Evolutionary conservation across 305 asterid species (phyloP).

Genomic region (Fraxinus sp.): DNA sequence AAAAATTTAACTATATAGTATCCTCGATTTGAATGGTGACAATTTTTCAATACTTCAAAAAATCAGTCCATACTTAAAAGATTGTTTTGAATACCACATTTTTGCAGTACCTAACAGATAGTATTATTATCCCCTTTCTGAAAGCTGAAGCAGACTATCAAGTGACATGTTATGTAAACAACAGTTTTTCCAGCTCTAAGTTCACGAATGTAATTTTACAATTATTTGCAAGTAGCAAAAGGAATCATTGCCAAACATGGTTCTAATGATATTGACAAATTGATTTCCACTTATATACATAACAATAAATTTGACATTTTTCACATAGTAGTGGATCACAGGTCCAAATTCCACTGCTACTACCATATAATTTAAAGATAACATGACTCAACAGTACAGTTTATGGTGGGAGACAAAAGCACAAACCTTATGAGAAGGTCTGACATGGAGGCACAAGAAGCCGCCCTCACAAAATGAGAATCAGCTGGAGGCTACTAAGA

Average conservation of each 20-base stretch:
- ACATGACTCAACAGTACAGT: neutral
- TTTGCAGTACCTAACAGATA: neutral
- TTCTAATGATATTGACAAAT: neutral
- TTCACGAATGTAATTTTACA: neutral
- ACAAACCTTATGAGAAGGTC: constrained; percentile 80
- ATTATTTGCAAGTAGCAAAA: neutral
- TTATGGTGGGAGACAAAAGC: neutral
- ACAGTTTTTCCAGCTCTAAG: neutral
- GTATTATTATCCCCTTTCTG: neutral
- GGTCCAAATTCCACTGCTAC: neutral
- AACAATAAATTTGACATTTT: neutral
- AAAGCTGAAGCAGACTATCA: neutral
- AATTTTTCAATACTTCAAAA: neutral
- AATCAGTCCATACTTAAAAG: neutral
- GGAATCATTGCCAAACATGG: neutral
- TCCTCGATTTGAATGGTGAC: neutral
- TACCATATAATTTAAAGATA: neutral
- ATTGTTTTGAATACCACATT: neutral
- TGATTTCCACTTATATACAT: neutral
- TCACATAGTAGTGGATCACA: neutral
- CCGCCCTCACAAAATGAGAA: constrained; percentile 67
- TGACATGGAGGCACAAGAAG: constrained; percentile 77
- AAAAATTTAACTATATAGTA: neutral
- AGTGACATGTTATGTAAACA: neutral
- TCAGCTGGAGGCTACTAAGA: constrained; percentile 50